phyloP scores from a whole-genome alignment of 139 green algal species.

The Pedinophyceae sp. region DNA sequence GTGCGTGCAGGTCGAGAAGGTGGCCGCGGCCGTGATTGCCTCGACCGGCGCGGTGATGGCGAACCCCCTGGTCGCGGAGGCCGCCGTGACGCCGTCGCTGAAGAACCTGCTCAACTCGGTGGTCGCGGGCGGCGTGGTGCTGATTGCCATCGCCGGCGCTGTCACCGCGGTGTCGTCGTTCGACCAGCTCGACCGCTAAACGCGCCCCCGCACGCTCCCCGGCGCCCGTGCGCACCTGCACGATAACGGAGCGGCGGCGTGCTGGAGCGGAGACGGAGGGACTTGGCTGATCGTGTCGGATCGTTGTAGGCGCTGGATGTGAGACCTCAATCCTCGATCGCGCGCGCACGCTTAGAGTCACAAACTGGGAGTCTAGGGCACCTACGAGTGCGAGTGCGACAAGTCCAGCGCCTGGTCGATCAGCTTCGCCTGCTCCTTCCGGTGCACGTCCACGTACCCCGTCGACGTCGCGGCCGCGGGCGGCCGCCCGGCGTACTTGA shows the following conservation, averaged over 20 bases:
- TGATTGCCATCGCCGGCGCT: constrained; percentile 60
- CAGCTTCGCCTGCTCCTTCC: constrained; percentile 51
- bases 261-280: too few relatives aligned
- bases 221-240: too few relatives aligned
- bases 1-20: constrained; percentile 1
- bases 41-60: constrained; percentile 33
- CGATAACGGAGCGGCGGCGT: too few relatives aligned
- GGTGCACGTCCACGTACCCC: constrained; percentile 68
- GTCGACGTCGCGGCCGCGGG: constrained; percentile 63
- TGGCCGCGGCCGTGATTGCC: constrained; percentile 41
- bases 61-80: constrained; percentile 48
- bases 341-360: too few relatives aligned
- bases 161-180: constrained; percentile 71
- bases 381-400: too few relatives aligned
- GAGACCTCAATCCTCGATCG: too few relatives aligned
- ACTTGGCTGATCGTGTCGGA: too few relatives aligned
- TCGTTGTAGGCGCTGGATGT: too few relatives aligned
- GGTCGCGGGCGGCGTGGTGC: constrained; percentile 64
- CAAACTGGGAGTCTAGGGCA: too few relatives aligned
- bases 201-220: too few relatives aligned
- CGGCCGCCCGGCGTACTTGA: constrained; percentile 52
- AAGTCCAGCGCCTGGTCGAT: constrained; percentile 36
- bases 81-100: constrained; percentile 73
- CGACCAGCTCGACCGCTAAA: constrained; percentile 50
- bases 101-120: constrained; percentile 83